Base-by-base conservation (phyloP, 768 basidiomycete genomes). In the Udeniomyces megalosporus region DNA sequence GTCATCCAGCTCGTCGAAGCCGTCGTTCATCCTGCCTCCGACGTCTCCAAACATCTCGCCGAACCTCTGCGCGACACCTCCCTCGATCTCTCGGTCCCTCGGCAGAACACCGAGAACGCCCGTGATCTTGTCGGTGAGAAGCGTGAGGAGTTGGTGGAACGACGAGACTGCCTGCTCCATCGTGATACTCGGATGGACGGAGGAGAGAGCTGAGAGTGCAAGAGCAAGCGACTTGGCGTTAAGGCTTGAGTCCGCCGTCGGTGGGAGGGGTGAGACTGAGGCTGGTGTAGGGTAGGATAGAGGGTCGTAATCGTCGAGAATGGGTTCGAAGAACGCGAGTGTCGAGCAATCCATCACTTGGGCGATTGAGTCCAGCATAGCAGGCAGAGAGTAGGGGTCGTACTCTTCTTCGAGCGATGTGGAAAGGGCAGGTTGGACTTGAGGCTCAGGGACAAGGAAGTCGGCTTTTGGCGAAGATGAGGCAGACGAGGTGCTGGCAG, bases 141-240 rank as follows among this genome's bases (percentile, higher is more conserved):
- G 90, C 76, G 89, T 88, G 47, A 91, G 76, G 0, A 91, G 76
- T 69, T 88, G 86, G 68, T 91, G 87, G 76, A 90, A 90, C 15
- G 87, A 88, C 3, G 86, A 84, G 31, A 90, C 86, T 1, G 88
- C 87, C 34, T 87, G 86, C 71, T 90, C 88, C 69, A 89, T 88
- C n/a, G 86, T 86, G 12, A 85, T 85, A 6, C 85, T 83, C 17
- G 88, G 86, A 46, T 87, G 85, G 2, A 86, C 86, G 15, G 87
- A 85, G 1, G 88, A 89, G 38, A 90, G 76, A 14, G 88, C 86
- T 8, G 88, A 88, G 29, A 90, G 74, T 0, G 88, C 88, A 69
- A 88, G 86, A 1, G 88, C 87, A 51, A 90, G 75, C 34, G 88
- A 44, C 22, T 31, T 28, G 45, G 52, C 29, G 51, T 54, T 44